Conservation (phyloP, 192 early-diverging fungal genomes). For the Kickxella alabastrina region DNA sequence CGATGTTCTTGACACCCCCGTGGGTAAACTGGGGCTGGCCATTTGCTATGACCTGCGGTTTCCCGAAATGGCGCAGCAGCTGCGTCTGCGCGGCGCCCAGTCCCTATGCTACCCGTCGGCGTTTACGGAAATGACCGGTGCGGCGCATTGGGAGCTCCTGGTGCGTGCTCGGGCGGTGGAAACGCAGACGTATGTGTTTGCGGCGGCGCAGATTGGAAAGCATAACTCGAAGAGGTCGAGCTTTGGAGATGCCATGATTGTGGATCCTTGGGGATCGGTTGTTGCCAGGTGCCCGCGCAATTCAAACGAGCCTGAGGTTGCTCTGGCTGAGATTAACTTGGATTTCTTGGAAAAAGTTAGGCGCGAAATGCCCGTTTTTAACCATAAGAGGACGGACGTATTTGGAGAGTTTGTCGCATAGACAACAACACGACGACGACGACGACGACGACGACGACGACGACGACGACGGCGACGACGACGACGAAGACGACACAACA, state of each 20-base stretch:
- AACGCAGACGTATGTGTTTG: conserved; percentile 78
- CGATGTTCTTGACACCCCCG: conserved; percentile 40
- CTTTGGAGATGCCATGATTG: conserved; percentile 79
- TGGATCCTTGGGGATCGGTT: conserved; percentile 80
- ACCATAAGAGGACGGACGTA: conserved; percentile 64
- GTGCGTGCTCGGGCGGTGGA: conserved; percentile 80
- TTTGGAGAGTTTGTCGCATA: conserved; percentile 25
- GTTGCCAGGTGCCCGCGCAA: conserved; percentile 60
- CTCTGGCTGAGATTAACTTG: conserved; percentile 64
- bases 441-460: no score
- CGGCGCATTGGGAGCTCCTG: conserved; percentile 80
- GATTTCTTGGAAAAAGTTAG: conserved; percentile 58
- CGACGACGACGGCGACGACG: no score
- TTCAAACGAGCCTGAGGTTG: conserved; percentile 55
- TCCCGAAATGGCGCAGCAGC: conserved; percentile 60
- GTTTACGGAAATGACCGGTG: conserved; percentile 76
- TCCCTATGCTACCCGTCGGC: conserved; percentile 77
- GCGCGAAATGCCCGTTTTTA: conserved; percentile 69
- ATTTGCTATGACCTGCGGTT: conserved; percentile 85
- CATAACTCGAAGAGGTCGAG: conserved; percentile 68
- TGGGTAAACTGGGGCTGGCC: conserved; percentile 58
- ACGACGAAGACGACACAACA: no score
- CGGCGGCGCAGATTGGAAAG: conserved; percentile 72
- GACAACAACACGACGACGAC: no score
- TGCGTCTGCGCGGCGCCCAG: conserved; percentile 60